Percentiles rank a stretch among this genome's conserved stretches.
phyloP scores from a whole-genome alignment of 2,329 filamentous ascomycete species.

The Colletotrichum sp. region DNA sequence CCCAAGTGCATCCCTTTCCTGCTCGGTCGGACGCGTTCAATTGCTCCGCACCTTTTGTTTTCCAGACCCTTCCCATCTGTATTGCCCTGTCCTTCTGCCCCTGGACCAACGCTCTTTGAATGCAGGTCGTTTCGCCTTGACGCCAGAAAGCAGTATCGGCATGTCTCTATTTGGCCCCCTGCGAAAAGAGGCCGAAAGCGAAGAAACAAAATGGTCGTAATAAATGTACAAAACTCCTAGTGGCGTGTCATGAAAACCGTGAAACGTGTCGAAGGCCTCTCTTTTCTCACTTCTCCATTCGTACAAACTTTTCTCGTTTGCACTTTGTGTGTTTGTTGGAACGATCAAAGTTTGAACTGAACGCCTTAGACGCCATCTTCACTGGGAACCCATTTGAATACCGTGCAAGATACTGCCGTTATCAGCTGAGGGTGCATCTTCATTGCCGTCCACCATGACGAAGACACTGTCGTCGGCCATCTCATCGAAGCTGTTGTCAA shows the following conservation, averaged over 20 bases:
- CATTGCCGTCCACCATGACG: neutral
- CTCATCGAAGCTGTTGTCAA: neutral
- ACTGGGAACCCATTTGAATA: neutral
- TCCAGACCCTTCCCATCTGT: neutral
- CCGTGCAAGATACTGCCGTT: neutral
- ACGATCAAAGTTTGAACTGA: neutral
- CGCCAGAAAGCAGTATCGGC: neutral
- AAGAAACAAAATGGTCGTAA: neutral
- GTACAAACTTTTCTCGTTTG: neutral
- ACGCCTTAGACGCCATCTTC: neutral
- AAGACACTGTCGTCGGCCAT: neutral
- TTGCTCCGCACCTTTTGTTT: neutral
- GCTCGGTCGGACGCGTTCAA: neutral
- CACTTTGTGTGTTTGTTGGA: neutral
- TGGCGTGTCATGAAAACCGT: neutral
- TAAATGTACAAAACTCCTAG: constrained; percentile 12
- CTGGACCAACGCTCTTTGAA: neutral
- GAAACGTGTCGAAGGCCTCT: neutral
- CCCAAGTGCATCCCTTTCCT: neutral
- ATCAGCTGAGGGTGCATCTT: neutral
- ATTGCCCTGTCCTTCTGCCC: neutral
- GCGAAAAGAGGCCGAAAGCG: neutral
- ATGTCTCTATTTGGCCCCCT: neutral
- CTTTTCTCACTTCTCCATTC: neutral
- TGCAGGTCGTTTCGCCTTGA: neutral